phyloP scores from a whole-genome alignment of 2,329 filamentous ascomycete species.

The Penicillium sp. region DNA sequence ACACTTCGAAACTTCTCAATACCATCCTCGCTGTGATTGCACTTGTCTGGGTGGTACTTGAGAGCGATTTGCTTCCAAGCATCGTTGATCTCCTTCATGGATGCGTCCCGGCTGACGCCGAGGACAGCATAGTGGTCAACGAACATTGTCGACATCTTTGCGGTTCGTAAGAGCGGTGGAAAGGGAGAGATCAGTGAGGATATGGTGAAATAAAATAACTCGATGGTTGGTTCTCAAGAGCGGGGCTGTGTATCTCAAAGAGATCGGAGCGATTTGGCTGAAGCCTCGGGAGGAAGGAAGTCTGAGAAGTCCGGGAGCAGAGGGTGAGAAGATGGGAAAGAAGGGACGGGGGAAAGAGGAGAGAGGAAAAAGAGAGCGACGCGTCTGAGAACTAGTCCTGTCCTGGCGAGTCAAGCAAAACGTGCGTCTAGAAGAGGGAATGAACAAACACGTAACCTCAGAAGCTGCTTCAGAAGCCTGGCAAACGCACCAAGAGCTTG shows the following conservation, averaged over 20 bases:
- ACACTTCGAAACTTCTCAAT: slow-evolving; percentile 29
- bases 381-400: not conserved
- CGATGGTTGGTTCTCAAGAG: not conserved
- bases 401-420: not conserved
- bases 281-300: not conserved
- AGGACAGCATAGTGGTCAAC: slow-evolving; percentile 32
- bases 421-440: not conserved
- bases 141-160: slow-evolving; percentile 9
- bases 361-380: too few species aligned
- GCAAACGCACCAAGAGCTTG: not conserved
- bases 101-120: slow-evolving; percentile 27
- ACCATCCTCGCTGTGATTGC: slow-evolving; percentile 11
- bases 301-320: too few species aligned
- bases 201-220: not conserved
- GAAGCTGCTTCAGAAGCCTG: not conserved
- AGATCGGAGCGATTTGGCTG: not conserved
- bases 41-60: slow-evolving; percentile 39
- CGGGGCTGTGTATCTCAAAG: not conserved
- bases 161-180: not conserved
- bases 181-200: too few species aligned
- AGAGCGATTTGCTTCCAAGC: slow-evolving; percentile 39
- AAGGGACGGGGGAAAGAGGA: too few species aligned
- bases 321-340: too few species aligned
- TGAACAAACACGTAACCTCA: not conserved
- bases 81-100: slow-evolving; percentile 34